phyloP scores from a whole-genome alignment of 116 monocot genomes.

The Cymodocea nodosa region DNA sequence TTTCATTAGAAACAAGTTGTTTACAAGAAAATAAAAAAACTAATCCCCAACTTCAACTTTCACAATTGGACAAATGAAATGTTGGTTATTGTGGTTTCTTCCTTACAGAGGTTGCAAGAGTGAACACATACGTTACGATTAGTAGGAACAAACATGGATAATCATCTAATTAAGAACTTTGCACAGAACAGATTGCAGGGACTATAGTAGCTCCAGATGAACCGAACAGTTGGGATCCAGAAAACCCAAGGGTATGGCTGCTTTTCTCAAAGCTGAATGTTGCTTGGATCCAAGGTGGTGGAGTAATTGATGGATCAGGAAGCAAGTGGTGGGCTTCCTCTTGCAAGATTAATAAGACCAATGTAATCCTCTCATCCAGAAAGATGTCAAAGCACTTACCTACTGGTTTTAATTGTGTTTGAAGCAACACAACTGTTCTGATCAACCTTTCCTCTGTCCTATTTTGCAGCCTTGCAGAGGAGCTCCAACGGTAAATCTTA shows the following conservation, averaged over 20 bases:
- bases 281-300: constrained; percentile 74
- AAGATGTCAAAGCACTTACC: no score
- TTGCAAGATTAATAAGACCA: constrained; percentile 91
- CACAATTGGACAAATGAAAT: no score
- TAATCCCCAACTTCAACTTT: no score
- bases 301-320: constrained; percentile 86
- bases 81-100: no score
- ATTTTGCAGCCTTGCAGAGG: constrained; percentile 74
- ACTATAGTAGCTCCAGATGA: constrained; percentile 85
- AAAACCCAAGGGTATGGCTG: constrained; percentile 65
- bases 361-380: constrained; percentile 25
- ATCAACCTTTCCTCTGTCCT: not conserved
- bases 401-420: not conserved
- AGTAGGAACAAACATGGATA: not conserved
- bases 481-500: constrained; percentile 71
- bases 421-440: not conserved
- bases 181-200: constrained; percentile 43
- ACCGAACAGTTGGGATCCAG: constrained; percentile 65
- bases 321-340: constrained; percentile 98
- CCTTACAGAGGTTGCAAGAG: no score
- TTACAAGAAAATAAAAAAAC: no score
- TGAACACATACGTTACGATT: no score
- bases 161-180: not conserved
- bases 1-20: no score
- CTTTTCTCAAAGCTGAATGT: constrained; percentile 45